phyloP scores from a whole-genome alignment of 345 rosid genomes.

The Garcia nutans region DNA sequence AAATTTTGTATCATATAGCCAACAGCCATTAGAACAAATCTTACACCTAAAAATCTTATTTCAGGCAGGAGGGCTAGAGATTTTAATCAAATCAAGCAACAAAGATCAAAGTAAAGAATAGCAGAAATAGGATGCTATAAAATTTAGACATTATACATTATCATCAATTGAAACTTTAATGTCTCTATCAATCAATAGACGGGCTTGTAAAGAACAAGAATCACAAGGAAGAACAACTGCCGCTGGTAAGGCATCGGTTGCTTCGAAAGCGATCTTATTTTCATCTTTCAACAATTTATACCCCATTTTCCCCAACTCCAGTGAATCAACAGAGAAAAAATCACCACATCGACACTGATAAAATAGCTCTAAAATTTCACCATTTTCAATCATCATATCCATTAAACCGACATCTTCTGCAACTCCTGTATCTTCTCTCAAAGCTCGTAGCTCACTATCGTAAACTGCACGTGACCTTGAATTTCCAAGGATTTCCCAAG shows the following conservation, averaged over 20 bases:
- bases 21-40: no score
- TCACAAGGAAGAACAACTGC: constrained; percentile 82
- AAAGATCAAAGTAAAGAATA: no score
- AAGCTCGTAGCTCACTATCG: constrained; percentile 53
- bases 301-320: constrained; percentile 69
- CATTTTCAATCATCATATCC: constrained; percentile 62
- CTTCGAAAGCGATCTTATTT: constrained; percentile 29
- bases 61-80: background rate
- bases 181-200: constrained; percentile 47
- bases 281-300: constrained; percentile 50
- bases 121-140: background rate
- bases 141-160: constrained; percentile 16
- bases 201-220: constrained; percentile 72
- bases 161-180: constrained; percentile 28
- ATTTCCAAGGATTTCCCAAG: constrained; percentile 73
- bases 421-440: constrained; percentile 43
- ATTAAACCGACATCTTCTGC: constrained; percentile 63
- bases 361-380: constrained; percentile 45
- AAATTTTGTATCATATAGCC: background rate
- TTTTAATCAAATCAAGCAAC: background rate
- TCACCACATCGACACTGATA: constrained; percentile 84
- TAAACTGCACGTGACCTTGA: constrained; percentile 52
- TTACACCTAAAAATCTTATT: no score
- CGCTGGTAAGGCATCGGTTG: constrained; percentile 47
- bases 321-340: constrained; percentile 64